Evolutionary conservation across 768 basidiomycete genomes (phyloP), one percentile per base, ranked within the genome.

Genomic region (Ephemerocybe angulata): DNA sequence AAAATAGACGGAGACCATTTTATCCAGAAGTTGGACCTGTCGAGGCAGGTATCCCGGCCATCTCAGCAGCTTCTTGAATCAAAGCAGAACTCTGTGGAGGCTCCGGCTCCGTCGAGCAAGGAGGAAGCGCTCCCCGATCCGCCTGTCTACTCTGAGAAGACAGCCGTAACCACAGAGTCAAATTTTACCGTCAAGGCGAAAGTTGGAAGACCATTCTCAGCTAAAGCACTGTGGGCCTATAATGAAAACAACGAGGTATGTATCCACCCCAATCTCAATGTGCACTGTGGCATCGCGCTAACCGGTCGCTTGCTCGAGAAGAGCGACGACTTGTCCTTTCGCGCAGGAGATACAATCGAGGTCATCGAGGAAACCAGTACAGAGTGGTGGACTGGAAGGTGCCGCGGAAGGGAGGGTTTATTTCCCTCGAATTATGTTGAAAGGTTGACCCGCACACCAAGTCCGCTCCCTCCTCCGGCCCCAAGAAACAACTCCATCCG

Each of bases 311-410:
- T 22, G 44, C 19, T 27, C 11, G 65, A 93, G 87, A 85, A 88
- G 60, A 73, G 78, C 8, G 80, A 84, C 24, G 92, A 94, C 65
- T 76, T 94, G 19, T 78, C 82, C 0, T 93, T 95, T 76, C 69
- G 70, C 21, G 70, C 77, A 2, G 92, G 89, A 2, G 90, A 93
- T 63, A 74, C 81, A 27, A 81, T 95, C 61, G 86, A 90, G 53
- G 75, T 95, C 27, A 63, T 86, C 27, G 79, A 81, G 25, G 85
- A 92, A 63, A 87, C 81, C 48, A 90, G 92, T 57, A 65, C 71
- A 4, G 90, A 93, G 66, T 95, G 93, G 93, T 95, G 92, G 92
- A 81, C 79, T 8, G 92, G 92, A n/a, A 78, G 70, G 57, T 63
- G 72, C 53, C 79, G 81, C 37, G 84, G 84, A 25, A 76, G 69